Evolutionary conservation across 306 rosid species (phyloP), one percentile per base, ranked within the genome.

Genomic region (Parietaria judaica): DNA sequence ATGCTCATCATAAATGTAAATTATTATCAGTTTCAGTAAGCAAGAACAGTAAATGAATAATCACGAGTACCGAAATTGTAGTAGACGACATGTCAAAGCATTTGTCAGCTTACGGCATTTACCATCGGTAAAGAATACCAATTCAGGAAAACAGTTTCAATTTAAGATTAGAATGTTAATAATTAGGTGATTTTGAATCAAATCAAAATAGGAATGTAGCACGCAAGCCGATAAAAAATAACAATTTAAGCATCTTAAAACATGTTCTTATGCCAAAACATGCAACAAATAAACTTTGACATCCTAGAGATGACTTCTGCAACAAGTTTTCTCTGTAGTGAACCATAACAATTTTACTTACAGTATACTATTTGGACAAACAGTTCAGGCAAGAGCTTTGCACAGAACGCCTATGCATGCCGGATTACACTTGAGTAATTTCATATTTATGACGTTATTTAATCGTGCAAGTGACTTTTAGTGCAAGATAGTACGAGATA

Each of bases 1-100:
- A 74, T 90, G 51, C 68, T 72, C 57, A 72, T 64, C 52, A 10
- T 54, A 73, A 66, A 34, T 48, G 52, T 57, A 23, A 68, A 11
- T 43, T 56, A 55, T 31, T 31, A 16, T 31, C 23, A 6, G 36
- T 61, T 49, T 54, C 23, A 43, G 38, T 15, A 46, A 62, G 50
- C 9, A 6, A 39, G 23, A 11, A 54, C 8, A 17, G 15, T 46
- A 41, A 11, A 16, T 23, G 8, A 43, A 41, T 41, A 3, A 41
- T 41, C 45, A 41, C 31, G 45, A 41, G 9, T 41, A 8, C 45
- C 6, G 7, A 41, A 41, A 41, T 5, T 41, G 45, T 41, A 41
- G 45, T 8, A 41, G 45, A 41, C 9, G 45, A 41, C 45, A 41
- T 41, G 9, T 41, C 7, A 41, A 41, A 23, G 31, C 31, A 23